Evolutionary conservation across 2,329 filamentous ascomycete genomes (phyloP).

Genomic region (Cladosporium sp.): DNA sequence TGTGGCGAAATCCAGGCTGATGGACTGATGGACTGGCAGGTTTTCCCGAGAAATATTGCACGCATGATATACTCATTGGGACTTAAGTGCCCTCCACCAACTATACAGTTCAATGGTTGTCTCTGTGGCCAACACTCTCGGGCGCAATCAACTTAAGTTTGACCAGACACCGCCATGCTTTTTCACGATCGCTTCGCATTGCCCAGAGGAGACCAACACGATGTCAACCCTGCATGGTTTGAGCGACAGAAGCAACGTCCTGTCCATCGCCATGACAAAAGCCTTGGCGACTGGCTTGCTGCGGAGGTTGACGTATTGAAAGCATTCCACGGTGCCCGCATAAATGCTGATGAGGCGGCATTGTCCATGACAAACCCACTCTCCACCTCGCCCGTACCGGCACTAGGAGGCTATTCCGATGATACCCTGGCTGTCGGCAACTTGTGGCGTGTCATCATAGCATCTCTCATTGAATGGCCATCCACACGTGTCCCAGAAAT

Average conservation of each 20-base stretch:
- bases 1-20: no score
- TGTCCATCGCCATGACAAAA: neutral
- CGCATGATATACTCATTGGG: no score
- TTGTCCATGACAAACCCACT: neutral
- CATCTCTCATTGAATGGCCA: neutral
- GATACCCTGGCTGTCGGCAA: neutral
- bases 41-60: no score
- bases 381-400: neutral
- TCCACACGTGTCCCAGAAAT: neutral
- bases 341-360: neutral
- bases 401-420: slow-evolving; percentile 1
- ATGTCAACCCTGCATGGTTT: neutral
- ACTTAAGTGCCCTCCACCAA: no score
- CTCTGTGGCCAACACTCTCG: neutral
- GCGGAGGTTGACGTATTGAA: neutral
- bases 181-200: neutral
- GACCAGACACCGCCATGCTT: neutral
- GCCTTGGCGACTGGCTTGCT: neutral
- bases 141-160: neutral
- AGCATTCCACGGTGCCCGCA: neutral
- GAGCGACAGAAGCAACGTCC: neutral
- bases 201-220: neutral
- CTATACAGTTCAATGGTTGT: no score
- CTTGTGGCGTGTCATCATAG: neutral
- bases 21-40: no score